Conservation (phyloP, 768 basidiomycete species). For the Mycena crocata region DNA sequence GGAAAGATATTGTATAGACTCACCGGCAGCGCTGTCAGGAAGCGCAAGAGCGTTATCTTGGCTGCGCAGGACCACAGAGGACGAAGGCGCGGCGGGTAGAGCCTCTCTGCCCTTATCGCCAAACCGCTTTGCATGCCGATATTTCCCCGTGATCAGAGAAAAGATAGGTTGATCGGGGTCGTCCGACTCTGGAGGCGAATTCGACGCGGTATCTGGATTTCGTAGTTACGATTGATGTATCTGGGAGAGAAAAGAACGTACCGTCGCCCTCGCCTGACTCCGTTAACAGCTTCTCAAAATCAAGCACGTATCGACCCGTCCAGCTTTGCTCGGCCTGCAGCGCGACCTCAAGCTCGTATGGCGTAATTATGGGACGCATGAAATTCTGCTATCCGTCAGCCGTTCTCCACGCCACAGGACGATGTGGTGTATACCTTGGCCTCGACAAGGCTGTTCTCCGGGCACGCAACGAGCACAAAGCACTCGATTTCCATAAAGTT, state of each 20-base stretch:
- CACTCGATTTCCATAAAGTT: conserved; percentile 98
- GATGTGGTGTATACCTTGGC: conserved; percentile 60
- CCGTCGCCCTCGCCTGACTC: conserved; percentile 26
- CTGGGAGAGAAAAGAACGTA: not conserved
- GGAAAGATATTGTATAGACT: conserved; percentile 32
- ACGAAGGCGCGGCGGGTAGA: conserved; percentile 35
- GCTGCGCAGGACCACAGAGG: conserved; percentile 70
- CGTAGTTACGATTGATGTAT: not conserved
- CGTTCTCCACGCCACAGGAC: not conserved
- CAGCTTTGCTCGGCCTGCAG: conserved; percentile 76
- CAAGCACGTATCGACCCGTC: conserved; percentile 84
- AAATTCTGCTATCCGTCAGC: conserved; percentile 72
- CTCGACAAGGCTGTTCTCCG: conserved; percentile 88
- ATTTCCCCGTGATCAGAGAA: conserved; percentile 88
- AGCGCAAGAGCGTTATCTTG: conserved; percentile 70
- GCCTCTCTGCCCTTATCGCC: conserved; percentile 46
- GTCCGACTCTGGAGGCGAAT: conserved; percentile 31
- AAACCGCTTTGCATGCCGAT: conserved; percentile 81
- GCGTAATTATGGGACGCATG: conserved; percentile 90
- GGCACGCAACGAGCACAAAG: conserved; percentile 94
- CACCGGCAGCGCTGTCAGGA: conserved; percentile 79
- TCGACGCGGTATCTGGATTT: not conserved
- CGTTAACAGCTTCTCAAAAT: conserved; percentile 72
- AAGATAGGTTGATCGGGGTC: conserved; percentile 82
- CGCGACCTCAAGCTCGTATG: conserved; percentile 89